Evolutionary conservation across 768 basidiomycete species (phyloP).

Genomic region (Pulveroboletus sp.): DNA sequence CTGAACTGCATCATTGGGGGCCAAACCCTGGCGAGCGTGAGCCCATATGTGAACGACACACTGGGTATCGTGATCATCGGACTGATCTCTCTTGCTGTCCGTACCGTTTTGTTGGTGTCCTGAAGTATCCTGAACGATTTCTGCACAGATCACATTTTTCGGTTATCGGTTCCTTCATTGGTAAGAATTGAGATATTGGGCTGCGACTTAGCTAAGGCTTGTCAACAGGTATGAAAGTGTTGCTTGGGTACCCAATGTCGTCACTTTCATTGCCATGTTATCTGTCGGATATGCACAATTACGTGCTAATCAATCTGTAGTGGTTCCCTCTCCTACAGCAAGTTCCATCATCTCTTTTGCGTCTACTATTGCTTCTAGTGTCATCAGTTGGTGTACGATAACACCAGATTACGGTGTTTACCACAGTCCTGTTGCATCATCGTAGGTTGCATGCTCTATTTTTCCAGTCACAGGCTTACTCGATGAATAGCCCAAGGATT

Average conservation of each 20-base stretch:
- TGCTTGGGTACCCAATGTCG: constrained; percentile 72
- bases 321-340: constrained; percentile 34
- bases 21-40: constrained; percentile 53
- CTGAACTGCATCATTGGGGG: constrained; percentile 61
- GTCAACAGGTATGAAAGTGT: constrained; percentile 62
- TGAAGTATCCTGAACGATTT: neutral
- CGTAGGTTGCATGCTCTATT: constrained; percentile 36
- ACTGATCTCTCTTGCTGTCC: constrained; percentile 29
- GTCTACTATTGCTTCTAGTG: constrained; percentile 41
- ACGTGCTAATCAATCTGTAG: constrained; percentile 35
- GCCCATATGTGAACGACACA: constrained; percentile 26
- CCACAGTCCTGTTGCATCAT: constrained; percentile 51
- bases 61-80: constrained; percentile 33
- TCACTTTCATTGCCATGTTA: constrained; percentile 63
- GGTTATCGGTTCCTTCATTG: constrained; percentile 60
- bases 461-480: neutral
- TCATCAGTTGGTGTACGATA: constrained; percentile 42
- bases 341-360: constrained; percentile 40
- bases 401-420: constrained; percentile 49
- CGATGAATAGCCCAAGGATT: constrained; percentile 31
- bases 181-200: constrained; percentile 27
- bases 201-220: neutral
- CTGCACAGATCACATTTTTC: constrained; percentile 60
- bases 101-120: constrained; percentile 6
- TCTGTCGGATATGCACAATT: constrained; percentile 70